Conservation (phyloP, 2,329 filamentous ascomycete species). For the Chalara sp. region DNA sequence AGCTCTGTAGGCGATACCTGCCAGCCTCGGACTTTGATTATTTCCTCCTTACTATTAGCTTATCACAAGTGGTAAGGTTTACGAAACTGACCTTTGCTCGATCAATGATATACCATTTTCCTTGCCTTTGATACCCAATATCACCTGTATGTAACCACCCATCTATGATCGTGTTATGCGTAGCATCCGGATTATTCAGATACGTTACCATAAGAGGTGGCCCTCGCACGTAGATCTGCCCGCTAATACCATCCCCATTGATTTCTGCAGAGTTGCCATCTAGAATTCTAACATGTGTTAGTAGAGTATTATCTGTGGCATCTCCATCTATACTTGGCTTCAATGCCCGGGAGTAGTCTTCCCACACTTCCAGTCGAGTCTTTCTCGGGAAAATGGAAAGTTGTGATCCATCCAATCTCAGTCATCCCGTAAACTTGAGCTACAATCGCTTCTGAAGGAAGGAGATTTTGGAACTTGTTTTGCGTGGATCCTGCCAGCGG, state of each 20-base stretch:
- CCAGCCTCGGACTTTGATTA: slow-evolving; percentile 38
- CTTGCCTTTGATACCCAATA: slow-evolving; percentile 36
- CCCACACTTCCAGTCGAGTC: slow-evolving; percentile 8
- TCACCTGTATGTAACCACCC: slow-evolving; percentile 34
- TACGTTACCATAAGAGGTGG: slow-evolving; percentile 31
- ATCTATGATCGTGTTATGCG: slow-evolving; percentile 18
- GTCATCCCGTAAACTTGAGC: slow-evolving; percentile 47
- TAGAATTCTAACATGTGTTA: slow-evolving; percentile 5
- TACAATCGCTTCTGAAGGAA: slow-evolving; percentile 34
- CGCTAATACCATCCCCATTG: slow-evolving; percentile 14
- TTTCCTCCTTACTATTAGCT: slow-evolving; percentile 36
- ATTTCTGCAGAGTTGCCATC: slow-evolving; percentile 2
- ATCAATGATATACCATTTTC: slow-evolving; percentile 59
- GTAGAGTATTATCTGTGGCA: neutral
- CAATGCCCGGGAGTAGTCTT: slow-evolving; percentile 2
- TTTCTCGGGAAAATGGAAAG: neutral
- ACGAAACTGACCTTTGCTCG: slow-evolving; percentile 40
- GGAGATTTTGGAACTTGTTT: slow-evolving; percentile 31
- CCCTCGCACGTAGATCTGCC: slow-evolving; percentile 16
- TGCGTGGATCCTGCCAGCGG: slow-evolving; percentile 34
- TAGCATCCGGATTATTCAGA: slow-evolving; percentile 27
- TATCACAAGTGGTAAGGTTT: no score
- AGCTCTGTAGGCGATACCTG: slow-evolving; percentile 38
- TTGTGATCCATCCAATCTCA: slow-evolving; percentile 34
- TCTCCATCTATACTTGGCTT: neutral